These are phyloP conservation scores for Thyridium curvatum DNA, from an alignment of 2,329 filamentous ascomycete species.

Conservation along the genomic window DNA sequence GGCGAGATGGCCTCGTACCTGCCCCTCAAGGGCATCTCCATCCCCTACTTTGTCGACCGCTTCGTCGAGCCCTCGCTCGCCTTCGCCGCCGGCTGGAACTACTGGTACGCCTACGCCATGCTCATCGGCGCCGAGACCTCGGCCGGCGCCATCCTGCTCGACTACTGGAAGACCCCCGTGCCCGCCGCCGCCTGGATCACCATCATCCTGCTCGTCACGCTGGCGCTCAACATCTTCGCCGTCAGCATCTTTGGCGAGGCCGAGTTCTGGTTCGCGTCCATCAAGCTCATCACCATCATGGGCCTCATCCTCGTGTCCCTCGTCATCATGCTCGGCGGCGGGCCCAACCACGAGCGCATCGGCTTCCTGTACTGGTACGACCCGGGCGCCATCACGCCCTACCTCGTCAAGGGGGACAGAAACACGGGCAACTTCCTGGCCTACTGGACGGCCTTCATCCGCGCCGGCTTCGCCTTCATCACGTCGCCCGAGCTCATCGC, in stretches of 20 bases:
- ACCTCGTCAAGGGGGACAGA: conserved; percentile 31
- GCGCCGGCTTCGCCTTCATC: conserved; percentile 56
- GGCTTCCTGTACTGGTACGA: conserved; percentile 45
- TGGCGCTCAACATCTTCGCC: conserved; percentile 43
- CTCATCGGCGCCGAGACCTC: conserved; percentile 52
- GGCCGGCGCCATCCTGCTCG: conserved; percentile 50
- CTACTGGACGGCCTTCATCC: conserved; percentile 50
- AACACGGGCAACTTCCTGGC: conserved; percentile 48
- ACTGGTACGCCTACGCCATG: conserved; percentile 57
- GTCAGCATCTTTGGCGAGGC: conserved; percentile 46
- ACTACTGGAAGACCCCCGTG: conserved; percentile 52
- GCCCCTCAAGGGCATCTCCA: conserved; percentile 48
- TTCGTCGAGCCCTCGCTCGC: conserved; percentile 49
- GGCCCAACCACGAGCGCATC: conserved; percentile 39
- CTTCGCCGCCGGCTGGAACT: conserved; percentile 55
- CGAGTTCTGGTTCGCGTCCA: conserved; percentile 55
- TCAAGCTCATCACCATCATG: conserved; percentile 54
- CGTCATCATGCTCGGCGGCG: conserved; percentile 51
- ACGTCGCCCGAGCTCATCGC: conserved; percentile 56
- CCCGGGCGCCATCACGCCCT: conserved; percentile 42
- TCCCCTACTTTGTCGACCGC: conserved; percentile 49
- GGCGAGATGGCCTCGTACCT: conserved; percentile 51
- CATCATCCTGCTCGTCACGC: conserved; percentile 46
- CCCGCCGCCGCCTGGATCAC: conserved; percentile 53
- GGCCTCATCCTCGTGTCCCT: conserved; percentile 50